A percentile compares a stretch with the other conserved stretches of the same genome.
Evolutionary conservation across 345 rosid species (phyloP).

Genomic region (Orychophragmus violaceus): DNA sequence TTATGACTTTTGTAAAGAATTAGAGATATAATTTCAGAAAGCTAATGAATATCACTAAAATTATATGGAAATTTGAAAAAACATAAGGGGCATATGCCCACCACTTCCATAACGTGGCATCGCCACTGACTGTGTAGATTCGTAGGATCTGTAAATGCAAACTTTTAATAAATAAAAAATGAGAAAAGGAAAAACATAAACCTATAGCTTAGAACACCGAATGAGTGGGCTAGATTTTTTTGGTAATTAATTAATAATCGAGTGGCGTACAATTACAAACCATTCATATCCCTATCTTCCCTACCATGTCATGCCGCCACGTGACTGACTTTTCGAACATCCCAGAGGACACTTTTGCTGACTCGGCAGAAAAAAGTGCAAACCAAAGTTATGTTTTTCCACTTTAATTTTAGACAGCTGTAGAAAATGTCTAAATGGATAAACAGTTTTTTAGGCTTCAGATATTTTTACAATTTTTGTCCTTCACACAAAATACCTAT

Average conservation of each 20-base stretch:
- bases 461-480: conserved; percentile 24
- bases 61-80: no score
- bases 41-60: no score
- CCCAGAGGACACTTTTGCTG: conserved; percentile 25
- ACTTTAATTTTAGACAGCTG: conserved; percentile 3
- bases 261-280: conserved; percentile 28
- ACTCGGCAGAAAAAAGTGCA: conserved; percentile 28
- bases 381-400: background rate
- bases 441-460: background rate
- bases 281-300: background rate
- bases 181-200: background rate
- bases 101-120: no score
- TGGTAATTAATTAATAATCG: conserved; percentile 15
- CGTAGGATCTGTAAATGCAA: background rate
- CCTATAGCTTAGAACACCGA: background rate
- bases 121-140: background rate
- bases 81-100: no score
- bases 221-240: conserved; percentile 20
- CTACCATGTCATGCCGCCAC: background rate
- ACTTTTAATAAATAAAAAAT: background rate
- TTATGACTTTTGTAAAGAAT: no score
- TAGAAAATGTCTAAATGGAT: conserved; percentile 15
- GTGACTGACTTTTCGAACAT: conserved; percentile 22
- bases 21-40: no score
- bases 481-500: conserved; percentile 26